Evolutionary conservation across 2,329 filamentous ascomycete species (phyloP).

Genomic region (Cordyceps javanica): DNA sequence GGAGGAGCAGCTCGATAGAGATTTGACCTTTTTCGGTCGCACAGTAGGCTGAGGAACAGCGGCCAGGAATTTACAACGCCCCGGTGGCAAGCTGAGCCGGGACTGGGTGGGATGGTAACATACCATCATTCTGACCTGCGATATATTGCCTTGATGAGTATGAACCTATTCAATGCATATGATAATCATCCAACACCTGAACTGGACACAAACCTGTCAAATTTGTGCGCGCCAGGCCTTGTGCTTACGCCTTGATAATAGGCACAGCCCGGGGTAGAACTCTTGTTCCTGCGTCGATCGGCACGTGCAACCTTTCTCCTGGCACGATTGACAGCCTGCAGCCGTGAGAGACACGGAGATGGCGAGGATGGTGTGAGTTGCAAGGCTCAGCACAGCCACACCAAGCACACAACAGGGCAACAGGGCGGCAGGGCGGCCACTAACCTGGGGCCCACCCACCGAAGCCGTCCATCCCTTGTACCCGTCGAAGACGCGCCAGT

Average conservation of each 20-base stretch:
- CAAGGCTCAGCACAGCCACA: constrained; percentile 2
- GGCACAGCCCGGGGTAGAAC: not conserved
- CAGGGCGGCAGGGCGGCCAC: constrained; percentile 1
- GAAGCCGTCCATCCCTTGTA: no score
- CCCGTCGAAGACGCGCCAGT: no score
- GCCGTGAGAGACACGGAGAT: not conserved
- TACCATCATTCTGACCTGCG: no score
- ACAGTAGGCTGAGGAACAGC: not conserved
- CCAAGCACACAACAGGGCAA: not conserved
- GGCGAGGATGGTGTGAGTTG: not conserved
- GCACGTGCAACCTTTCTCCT: not conserved
- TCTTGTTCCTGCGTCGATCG: not conserved
- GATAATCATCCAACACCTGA: no score
- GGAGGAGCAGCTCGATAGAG: constrained; percentile 40
- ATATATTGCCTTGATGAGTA: no score
- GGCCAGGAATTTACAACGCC: no score
- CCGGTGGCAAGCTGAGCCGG: no score
- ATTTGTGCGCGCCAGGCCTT: no score
- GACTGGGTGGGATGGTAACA: no score
- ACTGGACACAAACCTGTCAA: no score
- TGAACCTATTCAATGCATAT: no score
- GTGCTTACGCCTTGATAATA: no score
- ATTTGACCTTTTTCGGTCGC: constrained; percentile 40
- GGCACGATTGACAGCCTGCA: not conserved
- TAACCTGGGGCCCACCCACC: not conserved